A percentile compares a stretch with the other conserved stretches of the same genome.
phyloP scores from a whole-genome alignment of 2,329 filamentous ascomycete species.

The Claviceps digitariae region DNA sequence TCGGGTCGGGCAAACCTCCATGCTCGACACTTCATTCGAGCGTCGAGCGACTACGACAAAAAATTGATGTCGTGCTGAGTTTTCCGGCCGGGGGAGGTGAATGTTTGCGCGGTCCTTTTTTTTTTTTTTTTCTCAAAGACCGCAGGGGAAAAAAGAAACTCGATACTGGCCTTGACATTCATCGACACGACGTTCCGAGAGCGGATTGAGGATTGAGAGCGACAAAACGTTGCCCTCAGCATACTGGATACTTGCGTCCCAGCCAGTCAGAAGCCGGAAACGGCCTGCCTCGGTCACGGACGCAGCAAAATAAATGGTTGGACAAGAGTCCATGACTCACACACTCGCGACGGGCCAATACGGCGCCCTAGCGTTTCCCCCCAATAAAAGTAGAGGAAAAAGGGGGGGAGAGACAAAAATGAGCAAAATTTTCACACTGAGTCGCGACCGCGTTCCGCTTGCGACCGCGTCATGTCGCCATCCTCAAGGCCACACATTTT shows the following conservation, averaged over 20 bases:
- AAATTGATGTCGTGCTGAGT: too few relatives aligned
- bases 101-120: neutral
- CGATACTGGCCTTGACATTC: neutral
- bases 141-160: neutral
- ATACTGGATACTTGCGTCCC: slow-evolving; percentile 12
- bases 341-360: slow-evolving; percentile 4
- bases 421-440: slow-evolving; percentile 7
- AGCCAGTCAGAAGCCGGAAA: slow-evolving; percentile 21
- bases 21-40: too few relatives aligned
- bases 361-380: neutral
- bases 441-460: slow-evolving; percentile 6
- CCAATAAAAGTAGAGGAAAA: neutral
- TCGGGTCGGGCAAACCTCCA: too few relatives aligned
- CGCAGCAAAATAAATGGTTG: slow-evolving; percentile 13
- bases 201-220: neutral
- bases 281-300: slow-evolving; percentile 15
- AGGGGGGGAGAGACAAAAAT: neutral
- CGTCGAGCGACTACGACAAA: too few relatives aligned
- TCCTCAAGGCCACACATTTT: neutral
- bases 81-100: too few relatives aligned
- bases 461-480: slow-evolving; percentile 8
- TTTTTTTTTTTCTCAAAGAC: neutral
- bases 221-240: neutral
- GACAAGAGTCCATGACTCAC: slow-evolving; percentile 17
- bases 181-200: neutral